Evolutionary conservation across 1,284 basidiomycete genomes (phyloP), one percentile per base, ranked within the genome.

Genomic region (Tylopilus sp.): DNA sequence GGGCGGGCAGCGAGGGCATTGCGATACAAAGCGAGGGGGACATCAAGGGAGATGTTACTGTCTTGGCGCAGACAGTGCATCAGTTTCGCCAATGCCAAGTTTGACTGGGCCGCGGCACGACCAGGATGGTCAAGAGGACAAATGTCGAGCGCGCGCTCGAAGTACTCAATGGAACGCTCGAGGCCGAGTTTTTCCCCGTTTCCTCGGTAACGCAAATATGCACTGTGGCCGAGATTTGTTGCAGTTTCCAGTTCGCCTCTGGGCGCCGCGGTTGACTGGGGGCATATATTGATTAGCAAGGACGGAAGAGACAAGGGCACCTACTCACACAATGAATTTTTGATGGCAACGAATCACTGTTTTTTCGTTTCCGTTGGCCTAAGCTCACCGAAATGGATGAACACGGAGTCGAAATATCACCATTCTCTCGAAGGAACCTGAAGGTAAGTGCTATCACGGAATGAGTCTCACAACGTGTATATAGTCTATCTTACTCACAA

Each of bases 51-150:
- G 24, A 18, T 8, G 47, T 56, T 36, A 13, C 36, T 54, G 22
- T 53, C 44, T 9, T 51, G 10, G 15, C 60, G 38, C 19, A 26
- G 55, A 33, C 60, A 58, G 16, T 47, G 36, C 32, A 51, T 51
- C 26, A 60, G 39, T 38, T 58, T 59, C 51, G 70, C 70, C 15
- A 24, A 49, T 18, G 67, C 70, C 41, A 69, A 16, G 51, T 72
- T 71, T 39, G 63, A 69, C 19, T 67, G 57, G 16, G 58, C 67
- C 5, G 61, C 67, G 8, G 64, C 55, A 36, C 62, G 68, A 47
- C 65, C 58, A 32, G 65, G 65, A 51, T 72, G 61, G 24, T 63
- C 60, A 13, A 47, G n/a, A 6, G 67, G 62, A 49, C 70, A 71
- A 49, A 58, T 33, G 41, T 62, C 39, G 26, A 72, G 54, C n/a